Percentiles rank a stretch among this genome's conserved stretches.
Conservation (phyloP, 371 early-diverging fungal species). For the Zopfochytrium polystomum region DNA sequence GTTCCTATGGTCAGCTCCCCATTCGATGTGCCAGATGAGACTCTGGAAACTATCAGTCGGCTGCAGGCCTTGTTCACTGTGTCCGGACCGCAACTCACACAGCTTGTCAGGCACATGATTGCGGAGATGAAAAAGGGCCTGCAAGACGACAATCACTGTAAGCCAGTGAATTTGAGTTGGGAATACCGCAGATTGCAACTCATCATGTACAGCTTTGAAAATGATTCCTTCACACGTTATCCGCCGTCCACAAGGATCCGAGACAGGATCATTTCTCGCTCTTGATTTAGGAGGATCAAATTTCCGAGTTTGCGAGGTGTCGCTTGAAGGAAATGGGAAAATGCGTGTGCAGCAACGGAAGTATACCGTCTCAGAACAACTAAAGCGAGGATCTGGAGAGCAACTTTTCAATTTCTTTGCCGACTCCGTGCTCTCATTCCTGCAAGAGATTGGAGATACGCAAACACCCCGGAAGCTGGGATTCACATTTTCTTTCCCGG, state of each 20-base stretch:
- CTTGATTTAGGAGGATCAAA: conserved; percentile 94
- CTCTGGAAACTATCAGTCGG: conserved; percentile 28
- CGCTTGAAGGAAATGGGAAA: conserved; percentile 45
- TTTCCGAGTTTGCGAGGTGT: conserved; percentile 81
- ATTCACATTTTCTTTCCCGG: conserved; percentile 93
- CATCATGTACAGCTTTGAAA: conserved; percentile 47
- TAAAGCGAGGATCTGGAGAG: conserved; percentile 59
- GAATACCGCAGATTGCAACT: too few relatives aligned
- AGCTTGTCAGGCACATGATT: conserved; percentile 65
- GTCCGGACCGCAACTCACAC: conserved; percentile 52
- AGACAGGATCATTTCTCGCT: conserved; percentile 79
- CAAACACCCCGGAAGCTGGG: conserved; percentile 47
- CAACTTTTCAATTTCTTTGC: conserved; percentile 88
- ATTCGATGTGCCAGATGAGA: too few relatives aligned
- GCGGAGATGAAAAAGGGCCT: conserved; percentile 75
- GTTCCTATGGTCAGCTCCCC: too few relatives aligned
- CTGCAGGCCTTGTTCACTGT: conserved; percentile 62
- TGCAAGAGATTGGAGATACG: conserved; percentile 7
- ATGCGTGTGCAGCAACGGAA: conserved; percentile 59
- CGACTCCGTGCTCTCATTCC: conserved; percentile 75
- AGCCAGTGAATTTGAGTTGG: too few relatives aligned
- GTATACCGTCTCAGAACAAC: conserved; percentile 69
- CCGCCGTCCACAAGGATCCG: conserved; percentile 67
- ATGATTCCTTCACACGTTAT: conserved; percentile 88
- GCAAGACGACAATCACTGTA: too few relatives aligned